Evolutionary conservation across 2,329 filamentous ascomycete genomes (phyloP), one percentile per base, ranked within the genome.

Genomic region (Colletotrichum brevisporum): DNA sequence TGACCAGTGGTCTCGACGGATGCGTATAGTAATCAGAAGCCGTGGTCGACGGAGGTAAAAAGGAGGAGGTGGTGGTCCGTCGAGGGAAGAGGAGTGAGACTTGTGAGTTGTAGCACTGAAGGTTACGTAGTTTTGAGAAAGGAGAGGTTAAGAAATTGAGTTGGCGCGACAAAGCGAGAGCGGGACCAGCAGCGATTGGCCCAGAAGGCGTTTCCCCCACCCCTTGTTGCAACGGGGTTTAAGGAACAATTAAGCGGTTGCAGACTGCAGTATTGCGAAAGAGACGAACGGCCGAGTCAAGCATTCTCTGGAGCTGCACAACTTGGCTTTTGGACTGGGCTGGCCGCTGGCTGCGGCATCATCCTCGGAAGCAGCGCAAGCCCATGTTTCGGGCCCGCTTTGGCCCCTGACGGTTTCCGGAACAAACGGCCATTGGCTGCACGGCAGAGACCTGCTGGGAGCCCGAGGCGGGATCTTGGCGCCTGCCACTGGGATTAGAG

Each of bases 391-490:
- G 69, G 39, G 26, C 39, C 48, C 67, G 69, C 69, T 61, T 52
- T 26, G 61, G 31, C 61, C 69, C 6, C 39, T n/a, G n/a, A 31
- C 9, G 24, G 48, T 8, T 18, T 15, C n/a, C 67, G 69, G 69
- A 71, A 62, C 48, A 70, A 70, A 45, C 48, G 5, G 15, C 67
- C 47, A 71, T 71, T 71, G 69, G 69, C 5, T 18, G 18, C 41
- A 26, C 27, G 58, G 47, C 53, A 27, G 41, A 24, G 52, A 50
- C 27, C 43, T 26, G 57, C n/a, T 36, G 36, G 51, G 27, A 58
- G 45, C 13, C 8, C 31, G 31, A 36, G 31, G 10, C 8, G 31
- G 5, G 27, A 58, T 21, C 66, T 69, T 66, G 62, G 62, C 66
- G 55, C 54, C 61, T 69, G 66, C 55, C 62, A 66, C 50, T 36